phyloP scores from a whole-genome alignment of 75 land plant species.

The Picea sitchensis region DNA sequence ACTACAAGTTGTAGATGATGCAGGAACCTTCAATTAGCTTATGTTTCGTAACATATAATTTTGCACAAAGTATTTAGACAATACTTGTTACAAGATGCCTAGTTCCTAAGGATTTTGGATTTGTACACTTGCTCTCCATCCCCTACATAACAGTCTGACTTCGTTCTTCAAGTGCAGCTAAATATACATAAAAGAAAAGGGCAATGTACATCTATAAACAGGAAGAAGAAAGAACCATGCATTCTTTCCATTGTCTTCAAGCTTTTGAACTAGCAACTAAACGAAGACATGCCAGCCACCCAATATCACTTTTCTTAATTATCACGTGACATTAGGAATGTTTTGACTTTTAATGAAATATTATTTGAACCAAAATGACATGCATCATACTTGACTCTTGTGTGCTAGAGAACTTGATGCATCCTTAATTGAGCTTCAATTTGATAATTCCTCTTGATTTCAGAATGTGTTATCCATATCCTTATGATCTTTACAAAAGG shows the following conservation, averaged over 20 bases:
- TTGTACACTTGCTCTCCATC: not conserved
- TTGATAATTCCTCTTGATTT: not conserved
- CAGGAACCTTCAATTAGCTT: not conserved
- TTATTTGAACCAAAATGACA: not conserved
- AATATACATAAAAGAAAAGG: too few relatives aligned
- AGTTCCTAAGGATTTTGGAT: not conserved
- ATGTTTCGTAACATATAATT: not conserved
- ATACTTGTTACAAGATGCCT: not conserved
- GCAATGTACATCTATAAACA: too few relatives aligned
- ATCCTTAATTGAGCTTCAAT: not conserved
- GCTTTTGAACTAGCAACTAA: not conserved
- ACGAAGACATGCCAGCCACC: not conserved
- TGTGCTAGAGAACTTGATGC: not conserved
- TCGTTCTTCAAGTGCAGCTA: not conserved
- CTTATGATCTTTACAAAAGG: conserved; percentile 77
- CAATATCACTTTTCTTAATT: not conserved
- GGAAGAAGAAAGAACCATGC: not conserved
- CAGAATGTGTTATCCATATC: conserved; percentile 85
- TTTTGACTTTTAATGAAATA: not conserved
- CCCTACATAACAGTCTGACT: not conserved
- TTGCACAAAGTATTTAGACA: not conserved
- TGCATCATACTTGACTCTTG: not conserved
- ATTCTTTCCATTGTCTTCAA: not conserved
- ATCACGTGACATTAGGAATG: not conserved
- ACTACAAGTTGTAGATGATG: not conserved